Percentiles rank a stretch among this genome's conserved stretches.
Evolutionary conservation across 2,329 filamentous ascomycete species (phyloP).

Genomic region (Huntiella decipiens): DNA sequence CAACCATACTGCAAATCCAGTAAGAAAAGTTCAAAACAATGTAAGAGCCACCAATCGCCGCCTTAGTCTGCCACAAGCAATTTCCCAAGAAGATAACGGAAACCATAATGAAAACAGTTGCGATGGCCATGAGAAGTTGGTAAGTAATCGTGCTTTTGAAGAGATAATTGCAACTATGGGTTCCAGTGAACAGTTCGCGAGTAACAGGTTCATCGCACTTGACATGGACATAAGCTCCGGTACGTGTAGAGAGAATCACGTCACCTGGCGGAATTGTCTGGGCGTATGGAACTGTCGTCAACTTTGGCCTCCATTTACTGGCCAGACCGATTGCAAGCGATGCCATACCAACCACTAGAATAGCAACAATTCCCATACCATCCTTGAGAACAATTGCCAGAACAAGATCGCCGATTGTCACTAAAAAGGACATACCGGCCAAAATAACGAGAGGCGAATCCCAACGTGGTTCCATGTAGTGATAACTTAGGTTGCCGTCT

Average conservation of each 20-base stretch:
- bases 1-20: conserved; percentile 34
- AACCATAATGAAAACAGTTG: conserved; percentile 41
- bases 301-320: conserved; percentile 35
- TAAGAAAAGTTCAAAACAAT: conserved; percentile 40
- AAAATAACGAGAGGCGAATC: conserved; percentile 36
- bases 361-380: conserved; percentile 22
- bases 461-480: conserved; percentile 28
- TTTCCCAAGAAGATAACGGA: conserved; percentile 42
- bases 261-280: conserved; percentile 34
- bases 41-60: conserved; percentile 37
- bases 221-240: conserved; percentile 39
- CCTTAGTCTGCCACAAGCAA: conserved; percentile 40
- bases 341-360: conserved; percentile 31
- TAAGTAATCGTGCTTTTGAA: conserved; percentile 26
- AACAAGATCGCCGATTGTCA: conserved; percentile 26
- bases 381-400: conserved; percentile 21
- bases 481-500: not conserved
- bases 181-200: conserved; percentile 42
- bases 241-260: conserved; percentile 41
- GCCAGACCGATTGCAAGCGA: conserved; percentile 37
- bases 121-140: conserved; percentile 34
- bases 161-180: conserved; percentile 38
- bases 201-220: conserved; percentile 39
- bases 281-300: conserved; percentile 30
- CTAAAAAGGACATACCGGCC: conserved; percentile 30